Percentiles rank a stretch among this genome's conserved stretches.
These are phyloP conservation scores for Kurtzmaniella fragi DNA, from an alignment of 805 yeast genomes.

Conservation along the genomic window DNA sequence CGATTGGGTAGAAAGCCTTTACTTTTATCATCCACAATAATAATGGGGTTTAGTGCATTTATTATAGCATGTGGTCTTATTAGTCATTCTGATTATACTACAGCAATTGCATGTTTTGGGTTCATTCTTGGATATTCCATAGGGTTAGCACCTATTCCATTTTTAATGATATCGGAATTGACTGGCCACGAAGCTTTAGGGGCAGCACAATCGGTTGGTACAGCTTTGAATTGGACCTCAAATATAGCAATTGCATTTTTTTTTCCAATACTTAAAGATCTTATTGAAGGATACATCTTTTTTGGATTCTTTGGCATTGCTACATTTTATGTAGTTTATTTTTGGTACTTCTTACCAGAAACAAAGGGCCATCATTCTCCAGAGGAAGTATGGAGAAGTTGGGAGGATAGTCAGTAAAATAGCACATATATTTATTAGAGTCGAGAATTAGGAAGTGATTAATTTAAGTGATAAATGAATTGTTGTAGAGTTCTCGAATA, in stretches of 20 bases:
- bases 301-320: conserved; percentile 20
- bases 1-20: conserved; percentile 58
- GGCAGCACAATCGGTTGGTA: conserved; percentile 31
- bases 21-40: conserved; percentile 18
- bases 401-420: too few relatives aligned
- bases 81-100: conserved; percentile 8
- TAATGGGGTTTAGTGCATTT: conserved; percentile 19
- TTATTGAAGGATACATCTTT: conserved; percentile 25
- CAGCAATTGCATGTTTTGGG: conserved; percentile 24
- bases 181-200: conserved; percentile 27
- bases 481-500: too few relatives aligned
- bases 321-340: conserved; percentile 13
- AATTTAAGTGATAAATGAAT: too few relatives aligned
- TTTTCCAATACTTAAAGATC: conserved; percentile 24
- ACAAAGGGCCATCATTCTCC: conserved; percentile 22
- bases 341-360: conserved; percentile 25
- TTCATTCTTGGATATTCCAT: conserved; percentile 29
- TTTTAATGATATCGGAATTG: conserved; percentile 33
- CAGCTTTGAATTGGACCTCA: conserved; percentile 30
- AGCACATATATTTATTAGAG: too few relatives aligned
- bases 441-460: neutral
- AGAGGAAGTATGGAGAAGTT: conserved; percentile 24
- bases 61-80: conserved; percentile 23
- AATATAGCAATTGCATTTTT: conserved; percentile 26
- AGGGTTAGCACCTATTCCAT: conserved; percentile 35